Conservation (phyloP, 805 yeast species). For the Saccharomycodes ludwigii region DNA sequence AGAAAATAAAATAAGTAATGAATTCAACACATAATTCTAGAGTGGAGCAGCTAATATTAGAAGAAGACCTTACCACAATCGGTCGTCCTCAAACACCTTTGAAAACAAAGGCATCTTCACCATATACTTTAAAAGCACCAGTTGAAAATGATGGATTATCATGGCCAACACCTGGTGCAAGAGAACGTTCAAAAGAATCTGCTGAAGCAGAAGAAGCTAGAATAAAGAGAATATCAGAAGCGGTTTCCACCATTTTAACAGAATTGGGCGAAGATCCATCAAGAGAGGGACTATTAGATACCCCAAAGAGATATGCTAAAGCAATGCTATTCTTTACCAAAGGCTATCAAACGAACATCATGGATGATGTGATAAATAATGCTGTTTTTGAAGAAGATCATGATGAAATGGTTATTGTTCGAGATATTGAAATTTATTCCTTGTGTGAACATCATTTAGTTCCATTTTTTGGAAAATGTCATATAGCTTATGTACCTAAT, state of each 20-base stretch:
- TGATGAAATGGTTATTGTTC: slow-evolving; percentile 96
- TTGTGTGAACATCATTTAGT: slow-evolving; percentile 97
- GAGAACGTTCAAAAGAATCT: slow-evolving; percentile 58
- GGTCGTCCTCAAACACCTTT: slow-evolving; percentile 38
- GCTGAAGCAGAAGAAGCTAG: slow-evolving; percentile 54
- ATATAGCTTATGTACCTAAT: slow-evolving; percentile 95
- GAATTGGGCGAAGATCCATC: slow-evolving; percentile 87
- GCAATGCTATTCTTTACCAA: slow-evolving; percentile 94
- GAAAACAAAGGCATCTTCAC: slow-evolving; percentile 68
- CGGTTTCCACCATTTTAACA: slow-evolving; percentile 67
- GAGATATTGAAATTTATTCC: slow-evolving; percentile 85
- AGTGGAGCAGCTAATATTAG: neutral
- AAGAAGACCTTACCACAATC: slow-evolving; percentile 2
- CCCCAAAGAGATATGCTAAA: slow-evolving; percentile 92
- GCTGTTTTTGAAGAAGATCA: slow-evolving; percentile 98
- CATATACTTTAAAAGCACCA: slow-evolving; percentile 74
- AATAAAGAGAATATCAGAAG: slow-evolving; percentile 67
- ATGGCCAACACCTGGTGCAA: slow-evolving; percentile 87
- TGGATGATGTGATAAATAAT: slow-evolving; percentile 73
- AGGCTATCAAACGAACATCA: slow-evolving; percentile 90
- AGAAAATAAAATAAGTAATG: neutral
- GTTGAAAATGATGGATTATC: slow-evolving; percentile 84
- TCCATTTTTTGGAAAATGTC: slow-evolving; percentile 94
- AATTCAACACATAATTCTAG: neutral
- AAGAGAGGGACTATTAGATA: slow-evolving; percentile 83